These are phyloP conservation scores for Mangifera indica DNA, from an alignment of 345 rosid genomes.

Conservation along the genomic window DNA sequence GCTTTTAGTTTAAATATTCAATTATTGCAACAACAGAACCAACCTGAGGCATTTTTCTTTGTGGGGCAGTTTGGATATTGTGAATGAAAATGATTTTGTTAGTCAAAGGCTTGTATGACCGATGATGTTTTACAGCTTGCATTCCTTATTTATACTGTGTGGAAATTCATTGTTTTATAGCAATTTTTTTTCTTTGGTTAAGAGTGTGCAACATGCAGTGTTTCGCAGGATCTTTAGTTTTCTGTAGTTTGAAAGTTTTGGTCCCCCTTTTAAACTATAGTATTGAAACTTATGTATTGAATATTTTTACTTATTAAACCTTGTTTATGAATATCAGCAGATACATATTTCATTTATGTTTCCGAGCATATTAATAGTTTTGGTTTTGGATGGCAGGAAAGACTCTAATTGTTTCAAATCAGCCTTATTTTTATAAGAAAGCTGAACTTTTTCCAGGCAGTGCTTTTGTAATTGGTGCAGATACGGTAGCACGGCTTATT, in stretches of 20 bases:
- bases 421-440: slow-evolving; percentile 93
- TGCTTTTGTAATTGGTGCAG: slow-evolving; percentile 89
- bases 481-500: slow-evolving; percentile 84
- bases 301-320: not conserved
- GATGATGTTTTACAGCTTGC: not conserved
- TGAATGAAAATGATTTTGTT: slow-evolving; percentile 11
- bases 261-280: not conserved
- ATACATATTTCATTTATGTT: slow-evolving; percentile 9
- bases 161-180: not conserved
- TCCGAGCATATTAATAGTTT: not conserved
- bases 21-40: slow-evolving; percentile 1
- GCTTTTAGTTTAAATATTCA: not conserved
- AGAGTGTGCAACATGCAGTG: slow-evolving; percentile 2
- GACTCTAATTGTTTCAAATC: slow-evolving; percentile 81
- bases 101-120: not conserved
- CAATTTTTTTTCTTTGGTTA: not conserved
- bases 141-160: not conserved
- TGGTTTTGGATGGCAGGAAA: slow-evolving; percentile 60
- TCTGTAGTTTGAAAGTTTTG: slow-evolving; percentile 7
- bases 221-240: not conserved
- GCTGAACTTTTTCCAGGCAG: slow-evolving; percentile 95
- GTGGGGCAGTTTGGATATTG: not conserved
- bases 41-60: not conserved
- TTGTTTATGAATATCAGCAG: not conserved
- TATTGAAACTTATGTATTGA: not conserved